phyloP scores from a whole-genome alignment of 805 yeast genomes.

The Starmerella roubikii region DNA sequence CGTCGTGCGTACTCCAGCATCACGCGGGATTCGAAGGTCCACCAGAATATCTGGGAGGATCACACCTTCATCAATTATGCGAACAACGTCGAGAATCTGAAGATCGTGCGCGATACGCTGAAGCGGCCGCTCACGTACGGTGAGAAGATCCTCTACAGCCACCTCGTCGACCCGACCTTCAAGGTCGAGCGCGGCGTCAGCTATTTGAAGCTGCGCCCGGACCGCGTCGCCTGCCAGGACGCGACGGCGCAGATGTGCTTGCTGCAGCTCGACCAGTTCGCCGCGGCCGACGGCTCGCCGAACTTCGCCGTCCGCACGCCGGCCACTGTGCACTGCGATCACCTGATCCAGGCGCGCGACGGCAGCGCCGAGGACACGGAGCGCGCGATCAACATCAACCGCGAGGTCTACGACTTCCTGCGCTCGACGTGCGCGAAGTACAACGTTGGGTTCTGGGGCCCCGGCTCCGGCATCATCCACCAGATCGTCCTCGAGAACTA shows the following conservation, averaged over 20 bases:
- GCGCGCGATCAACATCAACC: conserved; percentile 76
- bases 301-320: conserved; percentile 80
- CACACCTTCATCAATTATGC: conserved; percentile 84
- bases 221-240: conserved; percentile 97
- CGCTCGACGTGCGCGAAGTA: conserved; percentile 84
- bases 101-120: conserved; percentile 68
- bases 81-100: conserved; percentile 74
- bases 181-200: conserved; percentile 76
- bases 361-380: conserved; percentile 80
- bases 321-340: conserved; percentile 95
- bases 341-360: conserved; percentile 86
- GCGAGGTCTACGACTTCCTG: conserved; percentile 88
- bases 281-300: conserved; percentile 17
- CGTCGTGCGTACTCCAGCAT: conserved; percentile 24
- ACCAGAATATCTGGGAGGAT: conserved; percentile 47
- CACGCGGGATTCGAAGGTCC: conserved; percentile 58
- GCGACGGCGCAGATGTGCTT: conserved; percentile 99
- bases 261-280: conserved; percentile 39
- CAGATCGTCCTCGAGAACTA: conserved; percentile 93
- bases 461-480: conserved; percentile 96
- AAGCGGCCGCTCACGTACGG: conserved; percentile 87
- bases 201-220: conserved; percentile 89
- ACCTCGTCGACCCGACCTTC: conserved; percentile 83
- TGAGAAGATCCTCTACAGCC: conserved; percentile 90
- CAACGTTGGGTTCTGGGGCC: conserved; percentile 97